These are phyloP conservation scores for Chenopodium formosanum DNA, from an alignment of 148 eudicot species.

Conservation along the genomic window DNA sequence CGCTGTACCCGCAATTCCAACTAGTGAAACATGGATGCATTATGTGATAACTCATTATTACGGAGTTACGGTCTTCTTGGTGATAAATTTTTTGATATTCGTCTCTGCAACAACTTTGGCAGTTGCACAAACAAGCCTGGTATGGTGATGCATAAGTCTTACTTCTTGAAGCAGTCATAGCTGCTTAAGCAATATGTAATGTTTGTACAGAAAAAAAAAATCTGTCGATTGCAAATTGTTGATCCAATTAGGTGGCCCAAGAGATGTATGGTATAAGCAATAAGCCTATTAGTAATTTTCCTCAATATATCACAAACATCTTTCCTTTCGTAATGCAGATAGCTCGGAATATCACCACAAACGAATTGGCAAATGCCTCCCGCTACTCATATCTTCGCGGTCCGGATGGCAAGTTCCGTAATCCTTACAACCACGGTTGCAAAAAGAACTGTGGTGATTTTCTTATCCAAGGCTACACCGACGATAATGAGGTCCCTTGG, in stretches of 20 bases:
- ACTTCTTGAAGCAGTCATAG: not conserved
- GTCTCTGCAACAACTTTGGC: slow-evolving; percentile 53
- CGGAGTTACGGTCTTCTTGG: slow-evolving; percentile 55
- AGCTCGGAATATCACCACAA: slow-evolving; percentile 83
- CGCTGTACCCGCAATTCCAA: slow-evolving; percentile 41
- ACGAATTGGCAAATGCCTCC: slow-evolving; percentile 64
- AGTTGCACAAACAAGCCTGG: slow-evolving; percentile 66
- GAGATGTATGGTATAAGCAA: too few relatives aligned
- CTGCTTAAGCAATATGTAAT: not conserved
- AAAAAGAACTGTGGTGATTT: slow-evolving; percentile 89
- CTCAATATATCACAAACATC: not conserved
- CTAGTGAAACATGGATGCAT: slow-evolving; percentile 61
- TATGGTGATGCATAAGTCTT: slow-evolving; percentile 9
- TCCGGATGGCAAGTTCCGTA: slow-evolving; percentile 69
- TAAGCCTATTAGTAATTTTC: too few relatives aligned
- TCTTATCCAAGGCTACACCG: slow-evolving; percentile 66
- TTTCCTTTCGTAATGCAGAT: slow-evolving; percentile 47
- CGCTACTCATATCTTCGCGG: slow-evolving; percentile 78
- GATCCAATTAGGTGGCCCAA: too few relatives aligned
- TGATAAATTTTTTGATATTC: slow-evolving; percentile 59
- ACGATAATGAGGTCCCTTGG: slow-evolving; percentile 73
- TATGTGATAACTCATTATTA: slow-evolving; percentile 53
- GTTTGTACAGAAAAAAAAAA: not conserved
- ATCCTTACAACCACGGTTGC: slow-evolving; percentile 88
- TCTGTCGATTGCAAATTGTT: not conserved